Conservation (phyloP, 257 asterid genomes). For the Solanum gandarillasii region DNA sequence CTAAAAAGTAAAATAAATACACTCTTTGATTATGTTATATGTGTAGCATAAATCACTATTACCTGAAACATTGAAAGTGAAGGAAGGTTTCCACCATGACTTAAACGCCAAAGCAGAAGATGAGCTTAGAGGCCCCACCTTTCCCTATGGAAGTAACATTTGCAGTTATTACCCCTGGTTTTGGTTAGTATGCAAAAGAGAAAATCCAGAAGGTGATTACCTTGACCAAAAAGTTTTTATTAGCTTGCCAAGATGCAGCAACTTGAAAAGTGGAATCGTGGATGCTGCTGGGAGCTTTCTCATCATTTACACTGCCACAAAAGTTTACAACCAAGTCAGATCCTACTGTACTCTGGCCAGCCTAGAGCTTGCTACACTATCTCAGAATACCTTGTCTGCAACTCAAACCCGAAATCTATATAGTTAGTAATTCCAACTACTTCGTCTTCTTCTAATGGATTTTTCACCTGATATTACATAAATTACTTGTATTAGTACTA, state of each 20-base stretch:
- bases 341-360: neutral
- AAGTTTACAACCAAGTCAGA: constrained; percentile 8
- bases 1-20: neutral
- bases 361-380: neutral
- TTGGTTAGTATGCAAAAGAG: neutral
- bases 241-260: constrained; percentile 98
- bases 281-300: constrained; percentile 25
- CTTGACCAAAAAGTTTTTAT: constrained; percentile 74
- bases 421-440: constrained; percentile 90
- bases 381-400: constrained; percentile 57
- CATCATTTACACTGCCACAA: constrained; percentile 48
- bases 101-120: constrained; percentile 78
- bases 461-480: constrained; percentile 39
- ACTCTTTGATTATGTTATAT: neutral
- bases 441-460: constrained; percentile 74
- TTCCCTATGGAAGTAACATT: constrained; percentile 42
- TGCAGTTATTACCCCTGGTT: neutral
- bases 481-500: neutral
- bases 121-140: constrained; percentile 81
- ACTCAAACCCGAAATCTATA: constrained; percentile 87
- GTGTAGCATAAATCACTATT: neutral
- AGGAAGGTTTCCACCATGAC: constrained; percentile 98
- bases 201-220: constrained; percentile 15
- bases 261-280: constrained; percentile 77
- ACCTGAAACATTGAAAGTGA: constrained; percentile 83